These are phyloP conservation scores for Yamadazyma sp. DNA, from an alignment of 1,139 yeast species.

Conservation along the genomic window DNA sequence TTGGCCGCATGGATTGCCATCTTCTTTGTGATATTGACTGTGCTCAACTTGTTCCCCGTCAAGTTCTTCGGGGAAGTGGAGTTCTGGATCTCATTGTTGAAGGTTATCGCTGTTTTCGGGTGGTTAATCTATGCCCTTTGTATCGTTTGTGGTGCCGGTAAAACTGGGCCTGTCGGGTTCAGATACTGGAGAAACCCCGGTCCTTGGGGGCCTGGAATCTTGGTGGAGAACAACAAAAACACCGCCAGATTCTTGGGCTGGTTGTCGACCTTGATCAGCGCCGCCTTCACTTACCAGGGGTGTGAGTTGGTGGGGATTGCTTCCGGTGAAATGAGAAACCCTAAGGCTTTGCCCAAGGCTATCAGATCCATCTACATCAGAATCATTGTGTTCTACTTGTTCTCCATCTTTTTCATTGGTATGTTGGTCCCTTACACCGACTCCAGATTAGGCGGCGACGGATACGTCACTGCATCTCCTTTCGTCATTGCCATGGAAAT, in stretches of 20 bases:
- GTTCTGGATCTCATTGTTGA: conserved; percentile 57
- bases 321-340: conserved; percentile 86
- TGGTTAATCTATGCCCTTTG: conserved; percentile 66
- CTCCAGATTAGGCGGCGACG: conserved; percentile 30
- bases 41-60: conserved; percentile 42
- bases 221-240: conserved; percentile 41
- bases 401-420: conserved; percentile 80
- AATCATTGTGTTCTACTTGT: conserved; percentile 76
- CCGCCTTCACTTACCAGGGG: conserved; percentile 82
- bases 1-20: conserved; percentile 76
- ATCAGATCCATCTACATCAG: conserved; percentile 80
- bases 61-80: conserved; percentile 48
- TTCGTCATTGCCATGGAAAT: conserved; percentile 60
- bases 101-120: conserved; percentile 70
- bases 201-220: conserved; percentile 70
- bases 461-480: conserved; percentile 49
- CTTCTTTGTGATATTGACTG: conserved; percentile 46
- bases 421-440: conserved; percentile 79
- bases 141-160: conserved; percentile 74
- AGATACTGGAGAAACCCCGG: conserved; percentile 95
- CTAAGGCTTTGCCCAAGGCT: conserved; percentile 82
- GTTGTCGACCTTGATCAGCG: conserved; percentile 60
- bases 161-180: conserved; percentile 73
- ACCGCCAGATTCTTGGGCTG: conserved; percentile 66
- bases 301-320: conserved; percentile 83